A percentile compares a stretch with the other conserved stretches of the same genome.
These are phyloP conservation scores for Lachancea fermentati DNA, from an alignment of 805 yeast genomes.

Conservation along the genomic window DNA sequence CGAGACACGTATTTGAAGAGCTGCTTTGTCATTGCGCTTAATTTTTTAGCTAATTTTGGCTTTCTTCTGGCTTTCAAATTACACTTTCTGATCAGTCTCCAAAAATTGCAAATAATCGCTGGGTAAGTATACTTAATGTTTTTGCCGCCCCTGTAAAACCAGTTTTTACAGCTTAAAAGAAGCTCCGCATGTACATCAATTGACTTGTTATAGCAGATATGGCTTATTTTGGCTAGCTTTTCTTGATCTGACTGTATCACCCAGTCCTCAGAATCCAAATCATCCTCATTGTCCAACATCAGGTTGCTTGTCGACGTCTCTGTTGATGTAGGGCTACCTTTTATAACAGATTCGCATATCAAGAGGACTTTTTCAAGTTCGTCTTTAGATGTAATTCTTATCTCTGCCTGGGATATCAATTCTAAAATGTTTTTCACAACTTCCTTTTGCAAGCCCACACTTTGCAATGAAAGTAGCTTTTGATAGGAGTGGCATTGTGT, in stretches of 20 bases:
- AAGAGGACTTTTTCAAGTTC: slow-evolving; percentile 21
- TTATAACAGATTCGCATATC: slow-evolving; percentile 22
- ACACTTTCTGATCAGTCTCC: slow-evolving; percentile 53
- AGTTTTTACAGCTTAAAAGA: slow-evolving; percentile 31
- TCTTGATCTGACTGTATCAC: slow-evolving; percentile 40
- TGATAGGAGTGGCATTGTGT: slow-evolving; percentile 22
- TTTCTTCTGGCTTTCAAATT: slow-evolving; percentile 25
- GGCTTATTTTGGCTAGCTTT: slow-evolving; percentile 62
- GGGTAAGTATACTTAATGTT: slow-evolving; percentile 69
- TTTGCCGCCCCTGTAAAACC: slow-evolving; percentile 36
- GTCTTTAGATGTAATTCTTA: slow-evolving; percentile 28
- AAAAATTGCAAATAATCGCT: slow-evolving; percentile 57
- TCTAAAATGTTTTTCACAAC: slow-evolving; percentile 59
- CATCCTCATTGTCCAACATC: slow-evolving; percentile 18
- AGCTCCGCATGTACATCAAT: slow-evolving; percentile 32
- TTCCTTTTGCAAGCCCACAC: slow-evolving; percentile 40
- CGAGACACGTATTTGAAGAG: slow-evolving; percentile 73
- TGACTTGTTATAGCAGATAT: slow-evolving; percentile 38
- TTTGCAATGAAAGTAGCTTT: slow-evolving; percentile 19
- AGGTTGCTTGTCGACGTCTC: slow-evolving; percentile 39
- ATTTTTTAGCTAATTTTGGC: slow-evolving; percentile 18
- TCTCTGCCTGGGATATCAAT: slow-evolving; percentile 36
- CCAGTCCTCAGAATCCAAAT: slow-evolving; percentile 24
- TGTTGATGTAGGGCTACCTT: background rate
- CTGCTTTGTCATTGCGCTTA: slow-evolving; percentile 34